Base-by-base conservation (phyloP, 129 eudicot genomes). In the Heracleum sosnowskyi region DNA sequence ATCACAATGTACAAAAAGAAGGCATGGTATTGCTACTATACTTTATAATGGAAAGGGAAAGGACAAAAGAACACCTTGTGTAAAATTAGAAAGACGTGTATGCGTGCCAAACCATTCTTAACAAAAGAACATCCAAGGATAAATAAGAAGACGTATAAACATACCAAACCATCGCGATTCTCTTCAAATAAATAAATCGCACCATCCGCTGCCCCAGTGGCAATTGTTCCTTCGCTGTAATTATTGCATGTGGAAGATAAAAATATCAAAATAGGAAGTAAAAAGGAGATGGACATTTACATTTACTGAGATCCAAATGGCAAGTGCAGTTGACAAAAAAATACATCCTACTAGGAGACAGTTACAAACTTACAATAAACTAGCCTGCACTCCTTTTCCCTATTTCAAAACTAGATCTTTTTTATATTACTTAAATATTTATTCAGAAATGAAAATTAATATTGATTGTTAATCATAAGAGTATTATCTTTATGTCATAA, bases 201-300 rank as follows among this genome's bases (percentile, higher is more conserved):
- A 88, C 90, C 94, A 84, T 96, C 99, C 74, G 99, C 97, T 76
- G 99, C 99, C 73, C 99, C 99, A 82, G 78, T 90, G 76, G 97
- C 90, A 80, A 94, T 90, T 81, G 91, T 84, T 17, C 97, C 98
- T n/a, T 91, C 92, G 85, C 97, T 93, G 85, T 73, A 49, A 87
- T 34, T 31, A 69, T 74, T 3, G 26, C 28, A 70, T 35, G 13
- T 22, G 18, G 49, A 26, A 53, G 4, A 78, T 34, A 18, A 10
- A 6, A 63, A 68, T 5, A 74, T 72, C 63, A 81, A 29, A 33
- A 74, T 13, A 41, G 28, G 36, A 46, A 37, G 22, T n/a, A n/a
- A 57, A 76, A 78, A 44, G 8, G 37, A 46, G 36, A 20, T 70
- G 75, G 31, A 37, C n/a, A 18, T 4, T 70, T 70, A 70, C 45